A percentile compares a stretch with the other conserved stretches of the same genome.
phyloP scores from a whole-genome alignment of 768 basidiomycete genomes.

The Infundibulicybe gibba region DNA sequence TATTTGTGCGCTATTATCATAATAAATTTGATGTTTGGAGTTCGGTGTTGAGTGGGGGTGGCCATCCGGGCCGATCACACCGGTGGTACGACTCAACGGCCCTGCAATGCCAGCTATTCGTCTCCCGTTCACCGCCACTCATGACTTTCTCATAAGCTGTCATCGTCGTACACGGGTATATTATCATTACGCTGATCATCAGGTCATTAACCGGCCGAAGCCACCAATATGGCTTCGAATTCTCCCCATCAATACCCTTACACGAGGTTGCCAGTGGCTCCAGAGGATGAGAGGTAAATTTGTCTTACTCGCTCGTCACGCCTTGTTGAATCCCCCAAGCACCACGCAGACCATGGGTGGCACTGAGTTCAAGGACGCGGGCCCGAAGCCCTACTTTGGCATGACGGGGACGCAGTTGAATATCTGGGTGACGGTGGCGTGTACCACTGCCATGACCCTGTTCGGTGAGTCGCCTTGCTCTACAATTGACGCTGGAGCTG shows the following conservation, averaged over 20 bases:
- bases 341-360: constrained; percentile 6
- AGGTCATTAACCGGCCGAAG: not conserved
- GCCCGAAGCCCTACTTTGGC: constrained; percentile 33
- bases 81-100: too few relatives aligned
- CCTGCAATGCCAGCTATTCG: too few relatives aligned
- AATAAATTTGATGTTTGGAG: too few relatives aligned
- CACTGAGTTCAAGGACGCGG: not conserved
- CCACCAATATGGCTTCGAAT: constrained; percentile 9
- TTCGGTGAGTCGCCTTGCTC: constrained; percentile 29
- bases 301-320: not conserved
- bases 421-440: constrained; percentile 45
- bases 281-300: constrained; percentile 6
- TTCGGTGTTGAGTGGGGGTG: too few relatives aligned
- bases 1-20: too few relatives aligned
- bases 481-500: not conserved
- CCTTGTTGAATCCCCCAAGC: not conserved
- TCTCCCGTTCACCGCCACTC: too few relatives aligned
- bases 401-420: constrained; percentile 41
- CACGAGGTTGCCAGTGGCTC: constrained; percentile 11
- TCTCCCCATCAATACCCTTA: constrained; percentile 9
- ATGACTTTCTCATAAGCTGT: too few relatives aligned
- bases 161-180: too few relatives aligned
- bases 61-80: too few relatives aligned
- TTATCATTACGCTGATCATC: too few relatives aligned
- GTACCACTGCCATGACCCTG: constrained; percentile 48